Evolutionary conservation across 352 stramenopile species (phyloP), one percentile per base, ranked within the genome.

Genomic region (Blastocystis sp.): DNA sequence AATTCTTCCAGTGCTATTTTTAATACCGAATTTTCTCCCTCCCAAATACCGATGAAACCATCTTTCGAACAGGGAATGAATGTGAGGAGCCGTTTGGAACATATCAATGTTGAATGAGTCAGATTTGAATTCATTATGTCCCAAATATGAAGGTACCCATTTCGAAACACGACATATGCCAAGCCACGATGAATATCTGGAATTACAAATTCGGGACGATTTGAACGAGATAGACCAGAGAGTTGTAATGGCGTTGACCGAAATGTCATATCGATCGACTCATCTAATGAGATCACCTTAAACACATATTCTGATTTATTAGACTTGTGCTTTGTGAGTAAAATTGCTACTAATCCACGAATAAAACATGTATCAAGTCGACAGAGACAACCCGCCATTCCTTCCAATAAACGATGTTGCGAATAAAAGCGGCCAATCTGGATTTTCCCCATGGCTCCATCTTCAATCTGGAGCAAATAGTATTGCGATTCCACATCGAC

Each of bases 91-190:
- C 19, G 56, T 62, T 33, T n/a, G 5, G 56, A 33, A 33, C 27
- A 62, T 3, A 62, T 62, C 5, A 62, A 62, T 33, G 56, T 33
- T 6, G 56, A 62, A 33, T 33, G 56, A 13, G 56, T 62, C 56
- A 62, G 56, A 33, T 62, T 33, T 33, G 19, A 33, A 13, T 62
- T 56, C 37, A 78, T n/a, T 24, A 78, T 56, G 66, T 78, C 66
- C 66, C 66, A 78, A 30, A 78, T 57, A 35, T 78, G 66, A 78
- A 78, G 22, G 13, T 59, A 57, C 19, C 66, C 66, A 53, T 78
- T 42, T 54, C 33, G 35, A 33, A 78, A 78, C 22, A 56, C 33
- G 30, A 78, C 33, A 54, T 42, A 54, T 5, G 44, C 66, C 22
- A 78, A 51, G 15, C 66, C 66, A 56, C 22, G 37, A 27, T 56